phyloP scores from a whole-genome alignment of 1,284 basidiomycete genomes.

The Quambalaria eucalypti region DNA sequence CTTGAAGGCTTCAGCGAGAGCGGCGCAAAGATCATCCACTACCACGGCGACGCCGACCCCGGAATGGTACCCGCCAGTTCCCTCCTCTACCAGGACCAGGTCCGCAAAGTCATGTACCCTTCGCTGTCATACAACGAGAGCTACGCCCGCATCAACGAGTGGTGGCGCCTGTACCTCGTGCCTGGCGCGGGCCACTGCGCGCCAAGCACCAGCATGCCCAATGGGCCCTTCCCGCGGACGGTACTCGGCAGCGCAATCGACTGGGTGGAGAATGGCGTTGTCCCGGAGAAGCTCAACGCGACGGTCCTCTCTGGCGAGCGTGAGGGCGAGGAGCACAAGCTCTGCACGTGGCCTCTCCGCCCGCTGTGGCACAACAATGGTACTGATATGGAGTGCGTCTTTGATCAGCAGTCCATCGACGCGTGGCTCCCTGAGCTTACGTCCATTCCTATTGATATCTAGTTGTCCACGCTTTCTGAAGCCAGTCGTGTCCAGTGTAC shows the following conservation, averaged over 20 bases:
- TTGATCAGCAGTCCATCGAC: not conserved
- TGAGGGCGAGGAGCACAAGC: not conserved
- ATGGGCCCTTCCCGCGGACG: conserved; percentile 1
- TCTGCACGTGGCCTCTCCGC: not conserved
- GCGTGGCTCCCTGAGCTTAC: not conserved
- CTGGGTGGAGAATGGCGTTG: not conserved
- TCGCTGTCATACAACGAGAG: not conserved
- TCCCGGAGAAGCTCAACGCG: not conserved
- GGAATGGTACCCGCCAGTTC: not conserved
- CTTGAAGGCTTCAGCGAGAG: not conserved
- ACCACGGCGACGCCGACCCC: not conserved
- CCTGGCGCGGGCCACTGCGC: not conserved
- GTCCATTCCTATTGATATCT: not conserved
- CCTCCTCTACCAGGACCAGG: not conserved
- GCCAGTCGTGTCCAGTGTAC: too few species aligned
- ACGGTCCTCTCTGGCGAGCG: not conserved
- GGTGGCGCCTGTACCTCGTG: not conserved
- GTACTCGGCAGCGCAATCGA: not conserved
- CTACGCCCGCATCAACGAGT: not conserved
- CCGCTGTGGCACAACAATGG: not conserved
- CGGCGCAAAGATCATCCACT: not conserved
- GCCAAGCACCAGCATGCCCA: not conserved
- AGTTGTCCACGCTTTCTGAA: too few species aligned
- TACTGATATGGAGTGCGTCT: not conserved
- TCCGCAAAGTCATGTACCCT: not conserved